Conservation (phyloP, 2,329 filamentous ascomycete species). For the Magnaporthiopsis incrustans region DNA sequence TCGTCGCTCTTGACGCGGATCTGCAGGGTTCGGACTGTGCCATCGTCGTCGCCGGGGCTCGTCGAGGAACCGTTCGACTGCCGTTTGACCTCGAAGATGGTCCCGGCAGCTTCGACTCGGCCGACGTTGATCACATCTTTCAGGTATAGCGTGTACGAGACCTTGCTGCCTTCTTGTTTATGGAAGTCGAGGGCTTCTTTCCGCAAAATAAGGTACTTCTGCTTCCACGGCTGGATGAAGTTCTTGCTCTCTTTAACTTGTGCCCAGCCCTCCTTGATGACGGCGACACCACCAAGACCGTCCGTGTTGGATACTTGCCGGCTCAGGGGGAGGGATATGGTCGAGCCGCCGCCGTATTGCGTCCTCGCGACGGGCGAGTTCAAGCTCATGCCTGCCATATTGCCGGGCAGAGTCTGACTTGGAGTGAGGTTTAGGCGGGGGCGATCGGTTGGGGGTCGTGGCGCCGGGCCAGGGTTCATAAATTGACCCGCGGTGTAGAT, state of each 20-base stretch:
- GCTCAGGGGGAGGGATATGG: constrained; percentile 63
- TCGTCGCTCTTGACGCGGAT: constrained; percentile 94
- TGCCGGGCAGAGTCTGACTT: constrained; percentile 65
- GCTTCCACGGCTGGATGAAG: constrained; percentile 79
- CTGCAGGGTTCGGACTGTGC: constrained; percentile 73
- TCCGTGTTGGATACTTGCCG: constrained; percentile 52
- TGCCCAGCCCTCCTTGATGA: constrained; percentile 76
- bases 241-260: constrained; percentile 86
- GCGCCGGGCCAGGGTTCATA: constrained; percentile 95
- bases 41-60: constrained; percentile 71
- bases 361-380: constrained; percentile 57
- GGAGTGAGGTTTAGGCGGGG: constrained; percentile 75
- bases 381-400: constrained; percentile 71
- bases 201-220: constrained; percentile 83
- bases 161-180: constrained; percentile 82
- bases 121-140: constrained; percentile 86
- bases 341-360: constrained; percentile 62
- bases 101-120: constrained; percentile 82
- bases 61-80: constrained; percentile 58
- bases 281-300: constrained; percentile 58
- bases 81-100: constrained; percentile 89
- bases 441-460: constrained; percentile 76
- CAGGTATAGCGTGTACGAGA: constrained; percentile 76
- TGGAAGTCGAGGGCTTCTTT: constrained; percentile 92
- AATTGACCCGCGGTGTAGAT: constrained; percentile 61